phyloP scores from a whole-genome alignment of 1,139 yeast species.

The Pichia sp. region DNA sequence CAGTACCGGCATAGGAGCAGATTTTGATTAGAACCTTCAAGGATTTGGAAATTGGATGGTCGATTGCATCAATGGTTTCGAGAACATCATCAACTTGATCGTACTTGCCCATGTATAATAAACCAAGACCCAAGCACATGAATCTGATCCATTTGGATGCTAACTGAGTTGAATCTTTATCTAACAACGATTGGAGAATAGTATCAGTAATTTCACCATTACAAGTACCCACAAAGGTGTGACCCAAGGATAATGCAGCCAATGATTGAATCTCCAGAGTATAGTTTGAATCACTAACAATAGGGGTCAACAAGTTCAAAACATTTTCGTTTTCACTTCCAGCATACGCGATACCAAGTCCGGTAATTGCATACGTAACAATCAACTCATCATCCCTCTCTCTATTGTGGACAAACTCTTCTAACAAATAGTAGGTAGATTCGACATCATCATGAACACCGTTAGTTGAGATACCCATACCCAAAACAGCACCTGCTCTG shows the following conservation, averaged over 20 bases:
- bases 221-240: constrained; percentile 92
- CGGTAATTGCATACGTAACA: constrained; percentile 79
- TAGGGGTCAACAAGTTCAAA: constrained; percentile 71
- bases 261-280: constrained; percentile 77
- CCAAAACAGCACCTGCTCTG: constrained; percentile 94
- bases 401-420: constrained; percentile 59
- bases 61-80: constrained; percentile 92
- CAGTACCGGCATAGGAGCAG: constrained; percentile 97
- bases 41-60: constrained; percentile 88
- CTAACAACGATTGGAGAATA: constrained; percentile 83
- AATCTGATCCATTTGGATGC: constrained; percentile 85
- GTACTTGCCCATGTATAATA: constrained; percentile 88
- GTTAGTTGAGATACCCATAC: constrained; percentile 91
- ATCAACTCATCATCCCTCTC: constrained; percentile 43
- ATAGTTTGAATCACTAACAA: constrained; percentile 73
- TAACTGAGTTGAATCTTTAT: constrained; percentile 73
- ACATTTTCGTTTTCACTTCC: constrained; percentile 90
- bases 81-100: constrained; percentile 94
- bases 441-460: constrained; percentile 96
- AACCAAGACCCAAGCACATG: constrained; percentile 87
- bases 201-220: constrained; percentile 92
- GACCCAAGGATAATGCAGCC: constrained; percentile 91
- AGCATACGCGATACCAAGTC: constrained; percentile 92
- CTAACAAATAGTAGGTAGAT: constrained; percentile 80
- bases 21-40: constrained; percentile 86